These are phyloP conservation scores for Clavaria fumosa DNA, from an alignment of 768 basidiomycete genomes.

Conservation along the genomic window DNA sequence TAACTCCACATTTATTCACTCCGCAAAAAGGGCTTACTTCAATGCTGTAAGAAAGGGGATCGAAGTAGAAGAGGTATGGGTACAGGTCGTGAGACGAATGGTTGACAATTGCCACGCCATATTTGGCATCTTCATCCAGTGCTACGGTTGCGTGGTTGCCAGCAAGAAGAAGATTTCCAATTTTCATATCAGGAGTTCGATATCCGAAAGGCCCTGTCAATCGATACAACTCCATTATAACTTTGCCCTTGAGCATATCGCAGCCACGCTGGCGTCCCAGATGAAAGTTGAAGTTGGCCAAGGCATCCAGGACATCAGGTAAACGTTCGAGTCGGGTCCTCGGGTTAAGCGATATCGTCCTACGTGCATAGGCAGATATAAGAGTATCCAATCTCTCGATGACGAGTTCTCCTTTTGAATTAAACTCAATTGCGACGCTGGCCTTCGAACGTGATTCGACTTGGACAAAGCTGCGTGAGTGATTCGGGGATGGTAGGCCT, in stretches of 20 bases:
- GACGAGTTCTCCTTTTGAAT: background rate
- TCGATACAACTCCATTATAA: conserved; percentile 12
- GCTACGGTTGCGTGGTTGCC: background rate
- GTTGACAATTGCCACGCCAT: conserved; percentile 25
- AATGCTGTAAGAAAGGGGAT: conserved; percentile 23
- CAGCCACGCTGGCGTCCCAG: conserved; percentile 13
- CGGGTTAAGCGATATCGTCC: background rate
- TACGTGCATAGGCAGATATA: conserved; percentile 2
- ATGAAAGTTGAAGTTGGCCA: conserved; percentile 18
- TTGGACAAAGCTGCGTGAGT: conserved; percentile 1
- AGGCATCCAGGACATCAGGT: background rate
- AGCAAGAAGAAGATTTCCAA: conserved; percentile 3
- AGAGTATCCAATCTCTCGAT: conserved; percentile 5
- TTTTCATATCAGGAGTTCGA: background rate
- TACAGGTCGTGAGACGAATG: conserved; percentile 19
- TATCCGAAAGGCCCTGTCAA: conserved; percentile 6
- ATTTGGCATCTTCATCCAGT: conserved; percentile 13
- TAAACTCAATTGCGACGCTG: background rate
- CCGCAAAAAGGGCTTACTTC: background rate
- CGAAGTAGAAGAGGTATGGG: conserved; percentile 28
- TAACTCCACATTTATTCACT: background rate
- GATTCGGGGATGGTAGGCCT: background rate
- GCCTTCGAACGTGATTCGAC: background rate
- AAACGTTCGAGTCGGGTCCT: background rate
- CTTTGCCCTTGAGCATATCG: conserved; percentile 13